Evolutionary conservation across 805 yeast species (phyloP), one percentile per base, ranked within the genome.

Genomic region (Kluyveromyces siamensis): DNA sequence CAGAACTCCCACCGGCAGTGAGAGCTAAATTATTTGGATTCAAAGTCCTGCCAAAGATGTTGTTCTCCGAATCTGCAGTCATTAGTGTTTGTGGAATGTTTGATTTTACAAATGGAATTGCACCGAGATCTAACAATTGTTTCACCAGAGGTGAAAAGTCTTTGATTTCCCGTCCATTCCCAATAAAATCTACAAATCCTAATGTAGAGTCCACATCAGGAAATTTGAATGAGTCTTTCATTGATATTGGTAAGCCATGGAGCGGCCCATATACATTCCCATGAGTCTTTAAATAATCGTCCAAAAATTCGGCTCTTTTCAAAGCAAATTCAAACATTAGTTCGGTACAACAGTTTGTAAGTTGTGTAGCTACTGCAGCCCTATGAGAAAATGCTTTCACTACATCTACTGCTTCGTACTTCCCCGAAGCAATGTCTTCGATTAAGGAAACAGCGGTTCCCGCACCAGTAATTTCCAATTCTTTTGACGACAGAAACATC

Each of bases 71-170:
- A 60, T 77, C 81, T 54, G 77, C 69, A 52, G 80, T 83, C 83
- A 80, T 80, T 65, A 80, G 67, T 1, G 80, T 68, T 56, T 79
- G 82, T 3, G 84, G 84, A 58, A 79, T 76, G 51, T 76, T 75
- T 11, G 86, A 79, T 58, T 84, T 71, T 35, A 77, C 78, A 57
- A 71, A 78, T 48, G 77, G 70, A 17, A 80, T 73, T n/a, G 82
- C 83, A 44, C 87, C 85, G 27, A 50, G 53, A 19, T 49, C 52
- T 43, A 57, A 46, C 40, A 58, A 40, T 25, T 46, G 49, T 40
- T 44, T 54, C 33, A 58, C 62, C 18, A 60, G 50, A 10, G 55
- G 45, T n/a, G 62, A 58, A 39, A 52, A 58, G 25, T 55, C 51
- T 13, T 46, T 41, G 27, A 47, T 43, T 11, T 51, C 47, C 43